phyloP scores from a whole-genome alignment of 2,329 filamentous ascomycete species.

The Diaporthe capsici region DNA sequence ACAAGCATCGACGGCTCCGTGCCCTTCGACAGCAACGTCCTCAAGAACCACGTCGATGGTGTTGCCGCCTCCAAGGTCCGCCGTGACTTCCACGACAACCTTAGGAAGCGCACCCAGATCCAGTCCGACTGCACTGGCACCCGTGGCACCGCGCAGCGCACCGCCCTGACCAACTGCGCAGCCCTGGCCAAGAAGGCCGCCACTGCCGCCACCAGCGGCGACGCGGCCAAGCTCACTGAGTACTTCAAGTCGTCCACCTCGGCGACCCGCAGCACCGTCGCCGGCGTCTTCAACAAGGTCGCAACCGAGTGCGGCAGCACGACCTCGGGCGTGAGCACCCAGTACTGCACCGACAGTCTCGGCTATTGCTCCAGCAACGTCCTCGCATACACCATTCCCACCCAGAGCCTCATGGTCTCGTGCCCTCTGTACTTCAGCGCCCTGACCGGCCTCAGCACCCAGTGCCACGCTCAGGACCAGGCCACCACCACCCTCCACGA shows the following conservation, averaged over 20 bases:
- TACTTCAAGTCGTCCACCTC: slow-evolving; percentile 74
- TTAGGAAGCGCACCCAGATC: slow-evolving; percentile 62
- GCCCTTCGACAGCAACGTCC: slow-evolving; percentile 70
- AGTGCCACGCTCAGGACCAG: slow-evolving; percentile 76
- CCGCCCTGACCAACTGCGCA: slow-evolving; percentile 68
- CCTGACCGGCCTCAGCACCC: slow-evolving; percentile 62
- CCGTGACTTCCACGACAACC: slow-evolving; percentile 59
- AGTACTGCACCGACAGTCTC: slow-evolving; percentile 73
- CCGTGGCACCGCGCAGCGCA: slow-evolving; percentile 59
- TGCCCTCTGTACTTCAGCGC: slow-evolving; percentile 72
- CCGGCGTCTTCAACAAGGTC: slow-evolving; percentile 65
- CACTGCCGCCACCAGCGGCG: slow-evolving; percentile 63
- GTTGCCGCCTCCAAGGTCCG: slow-evolving; percentile 64
- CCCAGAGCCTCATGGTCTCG: slow-evolving; percentile 69
- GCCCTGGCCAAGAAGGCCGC: slow-evolving; percentile 67
- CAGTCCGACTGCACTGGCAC: slow-evolving; percentile 68
- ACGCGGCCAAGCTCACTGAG: slow-evolving; percentile 65
- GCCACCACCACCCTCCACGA: slow-evolving; percentile 77
- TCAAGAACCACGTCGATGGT: slow-evolving; percentile 71
- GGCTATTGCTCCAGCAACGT: slow-evolving; percentile 64
- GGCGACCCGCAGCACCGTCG: slow-evolving; percentile 63
- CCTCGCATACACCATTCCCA: slow-evolving; percentile 73
- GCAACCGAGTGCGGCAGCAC: slow-evolving; percentile 68
- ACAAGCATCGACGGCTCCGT: slow-evolving; percentile 69
- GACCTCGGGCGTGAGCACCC: slow-evolving; percentile 61